phyloP scores from a whole-genome alignment of 1,284 basidiomycete genomes.

The Pseudozyma thailandica region DNA sequence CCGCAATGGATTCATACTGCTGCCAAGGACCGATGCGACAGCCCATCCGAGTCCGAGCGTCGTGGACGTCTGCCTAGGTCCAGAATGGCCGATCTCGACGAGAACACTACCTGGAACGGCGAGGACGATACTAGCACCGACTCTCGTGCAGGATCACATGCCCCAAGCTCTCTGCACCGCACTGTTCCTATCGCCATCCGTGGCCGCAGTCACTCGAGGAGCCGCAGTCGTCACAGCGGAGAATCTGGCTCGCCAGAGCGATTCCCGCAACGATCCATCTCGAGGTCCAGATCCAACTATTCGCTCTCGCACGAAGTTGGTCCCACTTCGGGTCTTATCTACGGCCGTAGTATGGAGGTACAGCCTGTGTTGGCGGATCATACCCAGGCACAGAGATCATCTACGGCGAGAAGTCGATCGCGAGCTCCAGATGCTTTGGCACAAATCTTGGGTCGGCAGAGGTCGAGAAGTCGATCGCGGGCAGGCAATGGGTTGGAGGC shows the following conservation, averaged over 20 bases:
- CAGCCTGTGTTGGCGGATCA: conserved; percentile 24
- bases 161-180: conserved; percentile 10
- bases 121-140: conserved; percentile 27
- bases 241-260: conserved; percentile 38
- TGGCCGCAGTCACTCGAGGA: conserved; percentile 41
- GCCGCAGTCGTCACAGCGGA: conserved; percentile 46
- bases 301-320: conserved; percentile 29
- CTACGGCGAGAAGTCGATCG: conserved; percentile 42
- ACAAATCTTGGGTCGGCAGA: conserved; percentile 40
- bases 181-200: conserved; percentile 36
- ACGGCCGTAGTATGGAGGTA: conserved; percentile 37
- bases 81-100: conserved; percentile 49
- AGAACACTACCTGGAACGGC: conserved; percentile 50
- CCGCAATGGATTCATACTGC: conserved; percentile 11
- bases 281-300: conserved; percentile 24
- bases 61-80: conserved; percentile 35
- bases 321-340: conserved; percentile 10
- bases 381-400: conserved; percentile 37
- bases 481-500: conserved; percentile 3
- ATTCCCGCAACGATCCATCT: conserved; percentile 25
- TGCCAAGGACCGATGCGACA: conserved; percentile 39
- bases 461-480: conserved; percentile 39
- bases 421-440: conserved; percentile 52
- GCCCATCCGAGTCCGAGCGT: conserved; percentile 45
- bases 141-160: conserved; percentile 17